Percentiles rank a stretch among this genome's conserved stretches.
These are phyloP conservation scores for Pyricularia sp. DNA, from an alignment of 2,329 filamentous ascomycete species.

Conservation along the genomic window DNA sequence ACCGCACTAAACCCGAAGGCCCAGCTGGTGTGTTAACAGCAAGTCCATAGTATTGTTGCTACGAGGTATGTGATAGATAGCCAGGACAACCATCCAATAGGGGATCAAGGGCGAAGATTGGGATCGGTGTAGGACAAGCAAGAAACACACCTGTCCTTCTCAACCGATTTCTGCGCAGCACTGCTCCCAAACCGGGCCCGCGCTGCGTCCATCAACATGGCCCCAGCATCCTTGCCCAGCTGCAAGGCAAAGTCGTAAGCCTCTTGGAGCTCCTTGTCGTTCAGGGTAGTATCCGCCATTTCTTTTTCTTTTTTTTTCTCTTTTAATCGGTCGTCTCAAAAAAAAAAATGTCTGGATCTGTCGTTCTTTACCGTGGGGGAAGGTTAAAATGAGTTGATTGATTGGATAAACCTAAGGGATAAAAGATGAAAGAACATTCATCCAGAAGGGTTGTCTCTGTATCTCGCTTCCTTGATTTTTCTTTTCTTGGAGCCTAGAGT, in stretches of 20 bases:
- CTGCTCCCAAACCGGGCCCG: conserved; percentile 36
- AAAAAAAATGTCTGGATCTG: not conserved
- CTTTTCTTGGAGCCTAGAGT: not conserved
- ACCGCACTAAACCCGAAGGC: conserved; percentile 38
- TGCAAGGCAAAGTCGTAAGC: conserved; percentile 64
- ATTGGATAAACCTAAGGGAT: not conserved
- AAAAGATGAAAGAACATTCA: not conserved
- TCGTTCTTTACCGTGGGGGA: not conserved
- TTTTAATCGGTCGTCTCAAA: not conserved
- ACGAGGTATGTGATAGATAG: too few relatives aligned
- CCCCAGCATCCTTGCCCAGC: conserved; percentile 60
- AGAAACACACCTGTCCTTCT: conserved; percentile 57
- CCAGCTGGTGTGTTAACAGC: not conserved
- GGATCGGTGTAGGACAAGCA: not conserved
- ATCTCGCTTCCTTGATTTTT: not conserved
- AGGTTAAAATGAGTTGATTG: not conserved
- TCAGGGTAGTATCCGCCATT: conserved; percentile 12
- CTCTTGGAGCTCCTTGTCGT: conserved; percentile 43
- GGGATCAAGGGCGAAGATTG: not conserved
- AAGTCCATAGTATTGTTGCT: not conserved
- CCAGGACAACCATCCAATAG: not conserved
- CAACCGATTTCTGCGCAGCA: conserved; percentile 31
- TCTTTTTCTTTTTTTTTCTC: not conserved
- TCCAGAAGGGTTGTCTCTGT: not conserved
- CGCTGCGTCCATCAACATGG: conserved; percentile 58